A percentile compares a stretch with the other conserved stretches of the same genome.
Evolutionary conservation across 2,329 filamentous ascomycete genomes (phyloP).

Genomic region (Conoideocrella luteorostrata): DNA sequence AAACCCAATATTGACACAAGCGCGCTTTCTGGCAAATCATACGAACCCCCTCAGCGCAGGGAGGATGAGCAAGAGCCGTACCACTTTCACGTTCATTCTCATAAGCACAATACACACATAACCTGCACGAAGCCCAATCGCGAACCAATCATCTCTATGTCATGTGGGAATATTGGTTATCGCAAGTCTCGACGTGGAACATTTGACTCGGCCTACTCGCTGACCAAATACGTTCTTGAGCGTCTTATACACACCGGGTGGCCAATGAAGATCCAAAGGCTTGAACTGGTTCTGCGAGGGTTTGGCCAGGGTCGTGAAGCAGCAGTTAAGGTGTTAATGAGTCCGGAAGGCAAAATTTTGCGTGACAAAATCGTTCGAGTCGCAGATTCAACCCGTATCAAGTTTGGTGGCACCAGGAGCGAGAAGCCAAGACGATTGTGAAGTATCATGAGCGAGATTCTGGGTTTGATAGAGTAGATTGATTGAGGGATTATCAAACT

Average conservation of each 20-base stretch:
- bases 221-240: conserved; percentile 76
- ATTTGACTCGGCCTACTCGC: conserved; percentile 90
- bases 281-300: conserved; percentile 78
- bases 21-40: conserved; percentile 18
- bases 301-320: conserved; percentile 87
- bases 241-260: conserved; percentile 78
- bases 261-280: conserved; percentile 63
- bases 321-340: conserved; percentile 80
- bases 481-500: not conserved
- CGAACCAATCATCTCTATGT: conserved; percentile 71
- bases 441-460: not conserved
- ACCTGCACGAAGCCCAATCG: conserved; percentile 80
- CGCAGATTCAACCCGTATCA: conserved; percentile 80
- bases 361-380: conserved; percentile 71
- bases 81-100: conserved; percentile 79
- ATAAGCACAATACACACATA: conserved; percentile 93
- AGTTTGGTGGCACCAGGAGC: conserved; percentile 92
- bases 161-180: conserved; percentile 87
- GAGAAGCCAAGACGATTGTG: conserved; percentile 73
- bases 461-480: not conserved
- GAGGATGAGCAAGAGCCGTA: conserved; percentile 54
- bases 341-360: conserved; percentile 72
- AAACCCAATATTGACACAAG: conserved; percentile 28
- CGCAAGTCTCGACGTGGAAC: conserved; percentile 69
- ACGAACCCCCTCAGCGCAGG: conserved; percentile 17